These are phyloP conservation scores for Exophiala aquamarina DNA, from an alignment of 2,329 filamentous ascomycete genomes.

Conservation along the genomic window DNA sequence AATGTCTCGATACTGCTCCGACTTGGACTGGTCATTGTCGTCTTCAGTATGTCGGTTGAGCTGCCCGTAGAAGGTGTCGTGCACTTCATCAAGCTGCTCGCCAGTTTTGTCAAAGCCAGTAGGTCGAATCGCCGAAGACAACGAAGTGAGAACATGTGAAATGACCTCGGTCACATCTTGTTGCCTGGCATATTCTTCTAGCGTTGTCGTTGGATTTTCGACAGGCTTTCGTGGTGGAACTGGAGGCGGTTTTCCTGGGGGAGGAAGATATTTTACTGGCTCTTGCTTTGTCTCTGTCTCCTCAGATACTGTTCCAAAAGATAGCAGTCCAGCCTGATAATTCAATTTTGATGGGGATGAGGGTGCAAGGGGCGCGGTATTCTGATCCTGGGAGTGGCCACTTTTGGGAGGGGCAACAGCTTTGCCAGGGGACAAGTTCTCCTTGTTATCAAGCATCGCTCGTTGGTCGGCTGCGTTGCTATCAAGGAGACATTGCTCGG, in stretches of 20 bases:
- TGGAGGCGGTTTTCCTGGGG: conserved; percentile 51
- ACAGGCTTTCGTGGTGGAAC: conserved; percentile 52
- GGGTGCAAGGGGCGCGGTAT: conserved; percentile 34
- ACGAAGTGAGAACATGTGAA: conserved; percentile 83
- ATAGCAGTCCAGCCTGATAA: conserved; percentile 25
- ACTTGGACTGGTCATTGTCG: conserved; percentile 25
- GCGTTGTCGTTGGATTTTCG: conserved; percentile 24
- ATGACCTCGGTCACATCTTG: conserved; percentile 97
- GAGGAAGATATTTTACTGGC: conserved; percentile 29
- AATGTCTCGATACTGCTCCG: conserved; percentile 59
- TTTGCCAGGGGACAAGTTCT: conserved; percentile 36
- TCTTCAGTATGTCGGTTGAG: conserved; percentile 29
- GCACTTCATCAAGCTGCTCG: conserved; percentile 79
- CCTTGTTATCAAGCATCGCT: conserved; percentile 36
- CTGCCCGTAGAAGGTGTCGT: conserved; percentile 57
- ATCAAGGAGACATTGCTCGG: conserved; percentile 38
- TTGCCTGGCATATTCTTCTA: conserved; percentile 65
- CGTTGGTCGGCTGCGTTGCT: conserved; percentile 32
- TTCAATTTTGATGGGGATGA: conserved; percentile 27
- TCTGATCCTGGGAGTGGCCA: conserved; percentile 11
- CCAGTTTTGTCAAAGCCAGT: conserved; percentile 65
- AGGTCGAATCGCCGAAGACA: conserved; percentile 83
- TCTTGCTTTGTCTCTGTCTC: conserved; percentile 11
- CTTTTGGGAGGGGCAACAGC: conserved; percentile 11
- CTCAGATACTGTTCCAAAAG: conserved; percentile 16